Evolutionary conservation across 352 stramenopile genomes (phyloP).

Genomic region (Phytophthora constricta): DNA sequence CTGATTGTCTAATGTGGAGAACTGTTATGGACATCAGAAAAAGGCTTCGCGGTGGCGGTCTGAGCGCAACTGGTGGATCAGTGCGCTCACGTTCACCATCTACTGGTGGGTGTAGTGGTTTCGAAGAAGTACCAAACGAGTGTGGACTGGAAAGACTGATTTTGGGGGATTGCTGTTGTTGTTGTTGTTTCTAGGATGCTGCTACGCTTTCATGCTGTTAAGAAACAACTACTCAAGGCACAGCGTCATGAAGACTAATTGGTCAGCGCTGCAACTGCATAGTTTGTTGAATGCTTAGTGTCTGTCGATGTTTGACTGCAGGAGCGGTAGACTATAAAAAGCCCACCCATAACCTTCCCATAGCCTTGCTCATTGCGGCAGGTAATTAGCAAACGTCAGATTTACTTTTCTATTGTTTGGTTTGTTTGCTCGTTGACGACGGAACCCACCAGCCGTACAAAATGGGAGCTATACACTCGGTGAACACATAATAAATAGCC

Average conservation of each 20-base stretch:
- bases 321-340: too few relatives aligned
- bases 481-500: too few relatives aligned
- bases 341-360: too few relatives aligned
- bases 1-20: not conserved
- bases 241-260: slow-evolving; percentile 70
- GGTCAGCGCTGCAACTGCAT: not conserved
- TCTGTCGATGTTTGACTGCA: too few relatives aligned
- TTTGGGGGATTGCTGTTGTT: slow-evolving; percentile 9
- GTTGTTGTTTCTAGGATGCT: slow-evolving; percentile 61
- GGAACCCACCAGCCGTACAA: too few relatives aligned
- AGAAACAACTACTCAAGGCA: slow-evolving; percentile 75
- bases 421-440: too few relatives aligned
- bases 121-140: not conserved
- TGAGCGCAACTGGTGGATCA: slow-evolving; percentile 89
- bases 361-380: not conserved
- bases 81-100: slow-evolving; percentile 83
- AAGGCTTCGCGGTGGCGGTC: slow-evolving; percentile 79
- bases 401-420: not conserved
- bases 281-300: not conserved
- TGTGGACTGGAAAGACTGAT: not conserved
- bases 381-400: not conserved
- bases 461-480: too few relatives aligned
- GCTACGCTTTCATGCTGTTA: slow-evolving; percentile 79
- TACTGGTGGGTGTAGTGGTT: slow-evolving; percentile 58
- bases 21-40: slow-evolving; percentile 43